These are phyloP conservation scores for Chiua virens DNA, from an alignment of 768 basidiomycete species.

Conservation along the genomic window DNA sequence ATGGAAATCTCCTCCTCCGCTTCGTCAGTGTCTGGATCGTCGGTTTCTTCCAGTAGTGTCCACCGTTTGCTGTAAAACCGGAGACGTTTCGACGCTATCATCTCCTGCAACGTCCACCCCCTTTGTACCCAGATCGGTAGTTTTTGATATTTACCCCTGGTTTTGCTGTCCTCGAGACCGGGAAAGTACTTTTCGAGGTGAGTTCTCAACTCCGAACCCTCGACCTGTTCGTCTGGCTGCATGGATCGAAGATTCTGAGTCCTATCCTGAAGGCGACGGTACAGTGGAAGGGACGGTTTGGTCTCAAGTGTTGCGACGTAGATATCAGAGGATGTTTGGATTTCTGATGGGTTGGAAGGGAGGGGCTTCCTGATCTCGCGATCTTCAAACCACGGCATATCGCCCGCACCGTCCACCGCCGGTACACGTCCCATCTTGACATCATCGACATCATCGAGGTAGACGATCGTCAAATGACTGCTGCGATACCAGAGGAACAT, in stretches of 20 bases:
- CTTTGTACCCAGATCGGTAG: conserved; percentile 20
- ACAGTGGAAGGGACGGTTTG: conserved; percentile 5
- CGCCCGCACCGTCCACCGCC: neutral
- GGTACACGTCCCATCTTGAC: conserved; percentile 16
- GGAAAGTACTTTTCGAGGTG: conserved; percentile 14
- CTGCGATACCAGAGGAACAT: conserved; percentile 30
- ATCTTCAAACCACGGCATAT: conserved; percentile 16
- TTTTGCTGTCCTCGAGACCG: neutral
- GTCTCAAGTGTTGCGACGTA: neutral
- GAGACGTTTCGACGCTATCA: conserved; percentile 26
- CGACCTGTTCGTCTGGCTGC: conserved; percentile 23
- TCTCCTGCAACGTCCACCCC: conserved; percentile 30
- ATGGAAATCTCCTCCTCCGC: conserved; percentile 6
- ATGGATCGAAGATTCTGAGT: conserved; percentile 7
- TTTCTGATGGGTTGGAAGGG: neutral
- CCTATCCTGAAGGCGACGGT: conserved; percentile 1
- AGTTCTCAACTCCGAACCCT: conserved; percentile 4
- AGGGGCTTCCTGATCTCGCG: conserved; percentile 17
- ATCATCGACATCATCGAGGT: conserved; percentile 28
- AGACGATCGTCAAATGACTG: conserved; percentile 29
- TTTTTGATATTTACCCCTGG: conserved; percentile 4
- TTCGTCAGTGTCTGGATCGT: conserved; percentile 14
- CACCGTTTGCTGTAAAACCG: conserved; percentile 29
- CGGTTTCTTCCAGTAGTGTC: conserved; percentile 24
- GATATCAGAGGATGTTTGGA: neutral